Conservation (phyloP, 371 early-diverging fungal species). For the Zychaea mexicana region DNA sequence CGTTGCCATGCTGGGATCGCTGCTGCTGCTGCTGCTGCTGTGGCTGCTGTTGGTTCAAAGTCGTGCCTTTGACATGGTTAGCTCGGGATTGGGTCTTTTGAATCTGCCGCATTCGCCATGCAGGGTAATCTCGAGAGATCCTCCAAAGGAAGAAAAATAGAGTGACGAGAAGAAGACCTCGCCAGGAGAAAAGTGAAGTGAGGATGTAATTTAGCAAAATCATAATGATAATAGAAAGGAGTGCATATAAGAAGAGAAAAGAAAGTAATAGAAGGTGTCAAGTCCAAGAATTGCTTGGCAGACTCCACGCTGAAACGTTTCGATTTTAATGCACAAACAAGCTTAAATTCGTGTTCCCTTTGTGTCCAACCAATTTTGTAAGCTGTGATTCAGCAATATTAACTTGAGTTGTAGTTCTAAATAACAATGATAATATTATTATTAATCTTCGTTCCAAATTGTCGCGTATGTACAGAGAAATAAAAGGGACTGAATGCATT, state of each 20-base stretch:
- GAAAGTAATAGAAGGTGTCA: background rate
- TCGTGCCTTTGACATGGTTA: background rate
- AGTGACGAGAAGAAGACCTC: background rate
- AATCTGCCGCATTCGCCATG: constrained; percentile 14
- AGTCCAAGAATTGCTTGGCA: too few relatives aligned
- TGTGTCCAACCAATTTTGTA: too few relatives aligned
- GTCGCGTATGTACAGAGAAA: constrained; percentile 1
- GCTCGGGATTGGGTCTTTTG: background rate
- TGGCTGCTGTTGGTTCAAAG: background rate
- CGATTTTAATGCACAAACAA: too few relatives aligned
- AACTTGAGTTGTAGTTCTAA: too few relatives aligned
- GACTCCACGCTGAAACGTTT: too few relatives aligned
- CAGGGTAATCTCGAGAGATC: constrained; percentile 14
- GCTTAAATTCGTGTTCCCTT: too few relatives aligned
- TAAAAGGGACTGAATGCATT: background rate
- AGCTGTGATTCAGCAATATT: too few relatives aligned
- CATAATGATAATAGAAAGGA: background rate
- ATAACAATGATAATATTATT: background rate
- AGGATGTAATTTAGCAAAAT: background rate
- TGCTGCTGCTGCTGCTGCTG: background rate
- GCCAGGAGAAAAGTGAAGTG: background rate
- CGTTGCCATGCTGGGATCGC: background rate
- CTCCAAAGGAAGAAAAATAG: constrained; percentile 7
- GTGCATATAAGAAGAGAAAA: background rate
- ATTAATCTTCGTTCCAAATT: background rate